Base-by-base conservation (phyloP, 352 stramenopile genomes). In the Phytophthora sp. region DNA sequence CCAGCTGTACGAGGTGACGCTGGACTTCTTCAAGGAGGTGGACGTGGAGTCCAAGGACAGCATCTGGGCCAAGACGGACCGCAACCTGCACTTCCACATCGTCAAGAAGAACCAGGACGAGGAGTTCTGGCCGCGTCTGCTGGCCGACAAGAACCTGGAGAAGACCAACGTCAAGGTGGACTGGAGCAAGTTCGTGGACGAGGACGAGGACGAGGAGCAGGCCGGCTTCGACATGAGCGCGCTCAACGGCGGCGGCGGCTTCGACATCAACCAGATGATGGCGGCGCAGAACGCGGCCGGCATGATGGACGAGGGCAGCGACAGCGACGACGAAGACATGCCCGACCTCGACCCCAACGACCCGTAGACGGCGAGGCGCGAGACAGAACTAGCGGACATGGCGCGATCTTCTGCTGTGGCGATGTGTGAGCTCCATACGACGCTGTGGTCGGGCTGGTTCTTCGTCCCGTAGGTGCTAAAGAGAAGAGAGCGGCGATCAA, bases 91-190 rank as follows among this genome's bases (percentile, higher is more conserved):
- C 65, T 98, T 99, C 76, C 85, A 98, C 71, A 96, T 99, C 48
- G 82, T 98, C 63, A 99, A 99, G 78, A 95, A 97, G 69, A 85
- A 97, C 58, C 92, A 95, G 69, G 83, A 92, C 52, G 94, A 89
- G 26, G 94, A 96, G 41, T 99, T 98, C 60, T 99, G 97, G 97
- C 95, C 97, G 32, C 88, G 95, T 50, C 77, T 99, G 62, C 77
- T 99, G 46, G 86, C 97, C 61, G 95, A 99, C 82, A 99, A 99
- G 87, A 66, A 82, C 48, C 69, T 98, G 50, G 94, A 98, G 75
- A 99, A 99, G 84, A 98, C 97, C 69, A 97, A 98, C 66, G 94
- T 98, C 9, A 95, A 94, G 70, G 88, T 98, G 68, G 96, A 99
- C 78, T 99, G 96, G 96, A 88, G 94, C 85, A 96, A 96, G 72